These are phyloP conservation scores for Phialocephala sp. DNA, from an alignment of 2,329 filamentous ascomycete genomes.

Conservation along the genomic window DNA sequence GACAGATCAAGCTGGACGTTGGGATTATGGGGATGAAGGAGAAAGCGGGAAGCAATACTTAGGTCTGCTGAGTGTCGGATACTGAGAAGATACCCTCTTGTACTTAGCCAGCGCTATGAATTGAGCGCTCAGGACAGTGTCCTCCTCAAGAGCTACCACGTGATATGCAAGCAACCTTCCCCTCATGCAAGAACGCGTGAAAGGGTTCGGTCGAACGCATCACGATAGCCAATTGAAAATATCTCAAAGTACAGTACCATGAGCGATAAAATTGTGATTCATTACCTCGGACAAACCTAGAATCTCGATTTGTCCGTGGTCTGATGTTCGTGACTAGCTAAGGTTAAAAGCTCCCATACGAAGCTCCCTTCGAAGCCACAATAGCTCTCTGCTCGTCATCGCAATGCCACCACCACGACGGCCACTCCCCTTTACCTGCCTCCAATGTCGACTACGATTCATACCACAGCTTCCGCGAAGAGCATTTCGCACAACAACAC, in stretches of 20 bases:
- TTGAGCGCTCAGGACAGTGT: no score
- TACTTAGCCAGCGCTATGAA: neutral
- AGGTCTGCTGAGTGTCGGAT: neutral
- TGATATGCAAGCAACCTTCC: neutral
- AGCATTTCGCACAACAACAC: conserved; percentile 31
- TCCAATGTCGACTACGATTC: conserved; percentile 35
- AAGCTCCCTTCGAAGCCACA: conserved; percentile 16
- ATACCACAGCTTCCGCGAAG: conserved; percentile 23
- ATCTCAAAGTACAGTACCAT: neutral
- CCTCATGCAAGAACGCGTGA: neutral
- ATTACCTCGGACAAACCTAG: neutral
- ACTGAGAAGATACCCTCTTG: conserved; percentile 4
- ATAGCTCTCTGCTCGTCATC: conserved; percentile 19
- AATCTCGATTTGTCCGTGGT: neutral
- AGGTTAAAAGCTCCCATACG: conserved; percentile 15
- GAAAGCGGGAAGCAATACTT: neutral
- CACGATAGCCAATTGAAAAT: neutral
- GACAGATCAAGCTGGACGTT: conserved; percentile 62
- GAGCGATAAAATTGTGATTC: neutral
- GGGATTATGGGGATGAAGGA: conserved; percentile 58
- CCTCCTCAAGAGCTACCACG: neutral
- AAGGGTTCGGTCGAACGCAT: neutral
- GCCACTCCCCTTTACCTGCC: conserved; percentile 34
- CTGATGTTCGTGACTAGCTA: neutral
- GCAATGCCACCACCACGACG: conserved; percentile 34